Evolutionary conservation across 371 early-diverging fungal species (phyloP), one percentile per base, ranked within the genome.

Genomic region (Apophysomyces ossiformis): DNA sequence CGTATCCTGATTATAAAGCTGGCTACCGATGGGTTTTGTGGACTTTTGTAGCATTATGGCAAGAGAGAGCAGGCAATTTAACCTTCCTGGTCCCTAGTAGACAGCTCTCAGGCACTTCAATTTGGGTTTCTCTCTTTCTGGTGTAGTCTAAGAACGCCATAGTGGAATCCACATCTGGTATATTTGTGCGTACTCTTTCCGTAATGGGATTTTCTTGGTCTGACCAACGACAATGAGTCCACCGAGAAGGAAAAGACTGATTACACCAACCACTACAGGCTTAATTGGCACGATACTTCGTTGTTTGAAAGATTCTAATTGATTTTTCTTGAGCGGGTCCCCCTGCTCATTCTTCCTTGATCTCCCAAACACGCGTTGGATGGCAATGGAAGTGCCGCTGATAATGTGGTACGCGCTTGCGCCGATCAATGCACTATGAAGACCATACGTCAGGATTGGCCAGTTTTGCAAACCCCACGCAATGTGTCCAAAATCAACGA

Each of bases 381-480:
- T 41, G 0, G 69, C 70, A 11, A 63, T 9, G 13, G 63, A 41
- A 11, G 57, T 21, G 6, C 82, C 82, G 54, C 73, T 68, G 0
- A 77, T 67, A 32, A 75, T 62, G 69, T 83, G 83, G 32, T 78
- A 80, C 4, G 66, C 64, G 2, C 64, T 66, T 11, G 69, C 62
- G 9, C 71, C 63, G n/a, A 72, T 39, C 60, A 83, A 61, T 3
- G 68, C 59, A 6, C 59, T 64, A 57, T 83, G 83, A 6, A 76
- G 50, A 4, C 70, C 61, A 57, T 74, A 79, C 3, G 79, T 75
- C n/a, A 78, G 64, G 0, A 67, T 12, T 7, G 83, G 77, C 59
- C 69, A 63, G 13, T 76, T 83, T 58, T 83, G 81, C 8, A 80
- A 58, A 21, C 80, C 77, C 76, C 80, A 80, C 1, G 77, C 76